Conservation (phyloP, 371 early-diverging fungal species). For the Mortierella sp. region DNA sequence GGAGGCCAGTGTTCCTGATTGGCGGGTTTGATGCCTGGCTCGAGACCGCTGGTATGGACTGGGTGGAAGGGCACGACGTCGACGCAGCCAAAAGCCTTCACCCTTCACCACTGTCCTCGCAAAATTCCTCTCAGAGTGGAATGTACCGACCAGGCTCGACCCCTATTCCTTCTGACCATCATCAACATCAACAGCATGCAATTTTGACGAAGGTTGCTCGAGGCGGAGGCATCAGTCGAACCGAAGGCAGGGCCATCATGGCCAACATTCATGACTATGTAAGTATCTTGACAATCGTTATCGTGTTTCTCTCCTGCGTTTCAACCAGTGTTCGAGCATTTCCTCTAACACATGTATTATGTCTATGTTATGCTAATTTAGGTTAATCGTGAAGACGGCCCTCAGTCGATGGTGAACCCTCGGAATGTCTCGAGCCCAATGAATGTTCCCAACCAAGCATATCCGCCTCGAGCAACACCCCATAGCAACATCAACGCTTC, state of each 20-base stretch:
- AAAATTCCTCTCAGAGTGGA: slow-evolving; percentile 4
- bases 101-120: slow-evolving; percentile 11
- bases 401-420: slow-evolving; percentile 54
- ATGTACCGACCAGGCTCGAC: slow-evolving; percentile 14
- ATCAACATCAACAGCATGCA: slow-evolving; percentile 18
- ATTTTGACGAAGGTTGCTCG: slow-evolving; percentile 26
- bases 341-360: neutral
- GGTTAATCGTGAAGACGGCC: slow-evolving; percentile 36
- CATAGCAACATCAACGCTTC: slow-evolving; percentile 32
- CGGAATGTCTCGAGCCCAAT: slow-evolving; percentile 16
- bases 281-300: neutral
- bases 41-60: slow-evolving; percentile 58
- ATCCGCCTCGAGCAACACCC: slow-evolving; percentile 50
- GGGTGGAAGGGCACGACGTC: slow-evolving; percentile 52
- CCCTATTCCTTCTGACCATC: slow-evolving; percentile 7
- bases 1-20: slow-evolving; percentile 74
- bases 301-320: neutral
- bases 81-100: slow-evolving; percentile 26
- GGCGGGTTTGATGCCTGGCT: slow-evolving; percentile 88
- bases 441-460: slow-evolving; percentile 24
- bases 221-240: slow-evolving; percentile 52
- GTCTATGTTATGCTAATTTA: neutral
- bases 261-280: slow-evolving; percentile 39
- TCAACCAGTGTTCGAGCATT: too few relatives aligned
- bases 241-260: slow-evolving; percentile 41